A percentile compares a stretch with the other conserved stretches of the same genome.
Evolutionary conservation across 768 basidiomycete genomes (phyloP).

Genomic region (Pleurotus cornucopiae): DNA sequence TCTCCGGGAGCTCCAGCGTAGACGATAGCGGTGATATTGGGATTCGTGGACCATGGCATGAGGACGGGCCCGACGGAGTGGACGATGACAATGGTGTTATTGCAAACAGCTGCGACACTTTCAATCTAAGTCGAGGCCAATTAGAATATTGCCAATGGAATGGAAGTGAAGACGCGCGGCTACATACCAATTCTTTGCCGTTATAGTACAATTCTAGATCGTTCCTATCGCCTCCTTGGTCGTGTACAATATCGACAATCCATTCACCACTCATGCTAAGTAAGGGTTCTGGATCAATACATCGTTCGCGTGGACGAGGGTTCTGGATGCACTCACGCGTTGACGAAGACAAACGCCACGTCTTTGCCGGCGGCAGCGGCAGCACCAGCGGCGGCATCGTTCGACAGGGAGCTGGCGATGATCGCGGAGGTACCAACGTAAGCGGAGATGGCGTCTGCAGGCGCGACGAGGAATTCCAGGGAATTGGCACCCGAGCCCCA

Average conservation of each 20-base stretch:
- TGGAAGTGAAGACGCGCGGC: too few relatives aligned
- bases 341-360: slow-evolving; percentile 77
- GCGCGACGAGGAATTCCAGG: slow-evolving; percentile 30
- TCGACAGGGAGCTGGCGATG: slow-evolving; percentile 59
- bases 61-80: slow-evolving; percentile 40
- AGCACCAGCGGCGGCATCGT: slow-evolving; percentile 49
- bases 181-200: too few relatives aligned
- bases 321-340: slow-evolving; percentile 28
- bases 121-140: too few relatives aligned
- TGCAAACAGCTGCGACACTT: too few relatives aligned
- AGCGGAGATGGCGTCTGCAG: slow-evolving; percentile 75
- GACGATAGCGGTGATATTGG: slow-evolving; percentile 64
- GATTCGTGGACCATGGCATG: slow-evolving; percentile 64
- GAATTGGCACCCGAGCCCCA: slow-evolving; percentile 6
- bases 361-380: slow-evolving; percentile 41
- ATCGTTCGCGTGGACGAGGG: not conserved
- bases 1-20: slow-evolving; percentile 68
- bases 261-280: slow-evolving; percentile 7
- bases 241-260: slow-evolving; percentile 11
- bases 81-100: too few relatives aligned
- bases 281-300: not conserved
- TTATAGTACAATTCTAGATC: too few relatives aligned
- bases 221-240: too few relatives aligned
- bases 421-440: slow-evolving; percentile 68
- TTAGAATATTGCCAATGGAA: not conserved